Base-by-base conservation (phyloP, 1,284 basidiomycete genomes). In the Fomitopsis betulina region DNA sequence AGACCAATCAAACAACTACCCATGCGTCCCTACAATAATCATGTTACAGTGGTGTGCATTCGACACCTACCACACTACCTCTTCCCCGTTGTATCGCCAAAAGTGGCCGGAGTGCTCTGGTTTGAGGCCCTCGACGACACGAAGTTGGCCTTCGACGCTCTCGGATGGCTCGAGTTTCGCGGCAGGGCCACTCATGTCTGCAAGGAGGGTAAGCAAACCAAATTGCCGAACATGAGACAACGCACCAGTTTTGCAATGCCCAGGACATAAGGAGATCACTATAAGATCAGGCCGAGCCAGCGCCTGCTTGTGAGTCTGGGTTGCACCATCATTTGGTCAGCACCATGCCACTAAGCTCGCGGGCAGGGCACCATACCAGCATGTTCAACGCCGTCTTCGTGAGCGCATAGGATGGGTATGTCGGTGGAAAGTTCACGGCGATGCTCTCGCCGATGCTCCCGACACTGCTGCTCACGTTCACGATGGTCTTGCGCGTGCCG, bases 221-320 rank as follows among this genome's bases (percentile, higher is more conserved):
- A 3, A 9, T 3, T 30, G 27, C 27, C n/a, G n/a, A 0, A 30
- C 27, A 30, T 30, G 8, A 30, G 27, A 30, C 27, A 30, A 3
- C 27, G 39, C 42, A 69, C 70, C 70, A 70, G 68, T 75, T 63
- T 69, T 72, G 27, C 70, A 65, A 65, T 66, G 71, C 1, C 65
- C 70, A 7, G 69, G 69, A 58, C 70, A 67, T 8, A 30, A 30
- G 27, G 27, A 30, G 27, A 30, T 30, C 27, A 30, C 27, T 30
- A 30, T 30, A 8, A 30, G 27, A 30, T 72, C 63, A 4, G 65
- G 65, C n/a, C 60, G 54, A 33, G 65, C 63, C 27, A 58, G 56
- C 5, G 62, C 63, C 60, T 72, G 72, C 59, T 75, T 75, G 57
- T 67, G 69, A 8, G 67, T 70, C 69, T 72, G 27, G 9, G 10